Base-by-base conservation (phyloP, 257 asterid genomes). In the Ophiorrhiza pumila region DNA sequence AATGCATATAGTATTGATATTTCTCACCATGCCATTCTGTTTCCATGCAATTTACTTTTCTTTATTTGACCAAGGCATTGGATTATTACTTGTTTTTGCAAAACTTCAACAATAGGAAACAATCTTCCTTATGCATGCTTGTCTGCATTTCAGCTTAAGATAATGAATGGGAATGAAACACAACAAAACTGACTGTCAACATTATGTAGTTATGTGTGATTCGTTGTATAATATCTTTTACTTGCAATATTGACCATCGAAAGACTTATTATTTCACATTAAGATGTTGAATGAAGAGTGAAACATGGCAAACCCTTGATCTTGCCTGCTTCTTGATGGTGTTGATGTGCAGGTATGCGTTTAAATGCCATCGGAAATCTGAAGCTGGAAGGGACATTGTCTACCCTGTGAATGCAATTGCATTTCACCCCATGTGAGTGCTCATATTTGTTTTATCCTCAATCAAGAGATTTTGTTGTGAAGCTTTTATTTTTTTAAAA, bases 381-480 rank as follows among this genome's bases (percentile, higher is more conserved):
- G 98, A 92, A 83, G 94, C 84, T 45, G 95, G 96, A 76, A 87
- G 85, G 74, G 97, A 92, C 76, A 85, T 90, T 43, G 96, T 92
- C 71, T 88, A 90, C 80, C 91, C 98, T 41, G 97, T 90, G 65
- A 92, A 92, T 86, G 91, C 97, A 56, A 90, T 92, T 84, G 97
- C 97, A 27, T 90, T 85, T 83, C 98, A 92, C 75, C 98, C 98
- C 14, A 88, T 90, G 95, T 92, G 80, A 88, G 96, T 71, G 65
- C 42, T 62, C 59, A 41, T 71, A 27, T 17, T 60, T 32, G n/a
- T 13, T 61, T 72, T 27, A 23, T 47, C 41, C 20, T 13, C 23
- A 7, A 42, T 29, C 4, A 27, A 58, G 39, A 20, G 41, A 50
- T 76, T 69, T 63, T 63, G 31, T 8, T 18, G 37, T 23, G 47